Conservation (phyloP, 1,284 basidiomycete species). For the Trichosporon coremiiforme region DNA sequence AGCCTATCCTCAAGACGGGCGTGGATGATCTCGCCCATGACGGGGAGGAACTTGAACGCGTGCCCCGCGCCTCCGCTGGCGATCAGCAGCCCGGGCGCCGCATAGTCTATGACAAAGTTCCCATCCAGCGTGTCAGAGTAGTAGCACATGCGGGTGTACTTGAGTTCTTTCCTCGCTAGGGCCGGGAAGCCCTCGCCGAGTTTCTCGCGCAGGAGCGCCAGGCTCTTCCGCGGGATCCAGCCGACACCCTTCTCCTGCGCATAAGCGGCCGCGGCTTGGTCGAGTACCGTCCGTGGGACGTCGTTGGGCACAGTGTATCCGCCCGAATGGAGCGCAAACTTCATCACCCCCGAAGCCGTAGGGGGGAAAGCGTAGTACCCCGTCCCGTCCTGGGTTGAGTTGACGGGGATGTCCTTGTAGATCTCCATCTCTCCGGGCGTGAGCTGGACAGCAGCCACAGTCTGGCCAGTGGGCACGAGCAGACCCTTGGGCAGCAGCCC, state of each 20-base stretch:
- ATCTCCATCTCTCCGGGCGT: slow-evolving; percentile 62
- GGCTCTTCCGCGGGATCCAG: neutral
- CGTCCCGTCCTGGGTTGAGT: slow-evolving; percentile 65
- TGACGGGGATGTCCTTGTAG: slow-evolving; percentile 67
- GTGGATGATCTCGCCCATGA: slow-evolving; percentile 69
- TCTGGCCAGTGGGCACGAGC: neutral
- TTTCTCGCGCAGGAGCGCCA: slow-evolving; percentile 58
- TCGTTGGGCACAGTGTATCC: slow-evolving; percentile 63
- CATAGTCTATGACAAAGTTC: slow-evolving; percentile 74
- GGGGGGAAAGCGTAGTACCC: slow-evolving; percentile 79
- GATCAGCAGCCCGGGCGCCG: slow-evolving; percentile 65
- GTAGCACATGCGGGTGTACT: slow-evolving; percentile 77
- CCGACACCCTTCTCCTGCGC: slow-evolving; percentile 20
- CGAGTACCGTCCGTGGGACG: slow-evolving; percentile 45
- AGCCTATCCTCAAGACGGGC: slow-evolving; percentile 68
- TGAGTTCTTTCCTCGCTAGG: slow-evolving; percentile 61
- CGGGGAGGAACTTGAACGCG: slow-evolving; percentile 71
- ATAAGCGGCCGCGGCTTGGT: slow-evolving; percentile 32
- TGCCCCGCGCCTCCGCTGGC: slow-evolving; percentile 80
- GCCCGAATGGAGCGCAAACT: slow-evolving; percentile 69
- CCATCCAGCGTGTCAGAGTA: slow-evolving; percentile 62
- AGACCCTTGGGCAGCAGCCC: slow-evolving; percentile 23
- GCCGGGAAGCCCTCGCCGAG: slow-evolving; percentile 70
- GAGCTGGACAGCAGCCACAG: neutral
- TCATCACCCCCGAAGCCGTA: slow-evolving; percentile 68